Conservation (phyloP, 108 stramenopile species). For the Discostella pseudostelligera region DNA sequence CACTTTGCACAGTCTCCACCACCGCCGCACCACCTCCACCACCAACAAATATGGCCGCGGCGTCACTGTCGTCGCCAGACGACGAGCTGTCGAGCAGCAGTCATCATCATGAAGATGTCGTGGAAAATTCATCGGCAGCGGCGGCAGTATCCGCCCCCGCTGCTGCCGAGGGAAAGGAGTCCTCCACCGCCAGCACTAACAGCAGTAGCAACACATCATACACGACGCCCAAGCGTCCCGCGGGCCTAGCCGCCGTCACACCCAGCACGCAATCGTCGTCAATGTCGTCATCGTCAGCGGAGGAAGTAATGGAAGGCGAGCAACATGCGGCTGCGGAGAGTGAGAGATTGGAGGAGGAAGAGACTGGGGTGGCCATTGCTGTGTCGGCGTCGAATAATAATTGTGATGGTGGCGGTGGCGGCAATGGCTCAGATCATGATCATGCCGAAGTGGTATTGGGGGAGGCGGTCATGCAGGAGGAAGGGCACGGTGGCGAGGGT, state of each 20-base stretch:
- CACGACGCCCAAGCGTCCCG: conserved; percentile 35
- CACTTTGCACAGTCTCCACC: not conserved
- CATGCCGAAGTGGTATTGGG: too few species aligned
- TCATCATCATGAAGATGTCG: not conserved
- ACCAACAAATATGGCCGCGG: not conserved
- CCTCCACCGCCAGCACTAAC: conserved; percentile 12
- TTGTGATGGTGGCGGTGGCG: too few species aligned
- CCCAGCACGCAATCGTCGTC: conserved; percentile 21
- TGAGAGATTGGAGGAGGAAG: too few species aligned
- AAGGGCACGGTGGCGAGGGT: not conserved
- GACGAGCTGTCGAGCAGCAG: not conserved
- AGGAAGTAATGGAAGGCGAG: not conserved
- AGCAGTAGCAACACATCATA: conserved; percentile 7
- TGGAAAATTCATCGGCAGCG: not conserved
- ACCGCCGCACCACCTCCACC: not conserved
- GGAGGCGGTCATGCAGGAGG: too few species aligned
- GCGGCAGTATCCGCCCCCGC: too few species aligned
- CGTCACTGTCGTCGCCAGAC: not conserved
- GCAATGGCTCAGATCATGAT: too few species aligned
- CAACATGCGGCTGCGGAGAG: not conserved
- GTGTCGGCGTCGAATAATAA: too few species aligned
- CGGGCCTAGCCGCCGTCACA: conserved; percentile 21
- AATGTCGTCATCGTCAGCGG: not conserved
- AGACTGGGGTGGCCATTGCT: too few species aligned
- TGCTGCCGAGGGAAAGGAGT: not conserved